Evolutionary conservation across 495 filamentous ascomycete species (phyloP).

Genomic region (Penicillium fimorum): DNA sequence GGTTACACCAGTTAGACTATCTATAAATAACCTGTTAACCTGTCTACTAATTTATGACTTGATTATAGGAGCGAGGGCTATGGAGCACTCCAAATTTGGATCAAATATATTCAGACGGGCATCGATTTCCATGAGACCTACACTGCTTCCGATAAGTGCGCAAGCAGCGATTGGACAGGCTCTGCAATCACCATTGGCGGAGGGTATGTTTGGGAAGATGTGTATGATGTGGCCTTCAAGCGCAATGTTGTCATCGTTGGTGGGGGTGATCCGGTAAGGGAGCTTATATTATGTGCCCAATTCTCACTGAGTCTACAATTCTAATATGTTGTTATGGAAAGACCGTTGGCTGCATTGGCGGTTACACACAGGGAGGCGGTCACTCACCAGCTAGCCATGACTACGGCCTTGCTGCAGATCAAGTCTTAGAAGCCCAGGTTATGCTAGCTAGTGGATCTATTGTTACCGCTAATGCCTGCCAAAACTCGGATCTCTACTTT

Average conservation of each 20-base stretch:
- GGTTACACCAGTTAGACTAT: constrained; percentile 33
- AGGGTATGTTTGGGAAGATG: constrained; percentile 38
- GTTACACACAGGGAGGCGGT: constrained; percentile 39
- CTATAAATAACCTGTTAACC: constrained; percentile 27
- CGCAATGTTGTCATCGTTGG: constrained; percentile 35
- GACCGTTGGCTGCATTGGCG: constrained; percentile 39
- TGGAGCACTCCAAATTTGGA: constrained; percentile 40
- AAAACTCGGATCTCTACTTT: constrained; percentile 57
- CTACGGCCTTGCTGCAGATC: constrained; percentile 39
- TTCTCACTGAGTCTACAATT: neutral
- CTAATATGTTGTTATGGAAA: constrained; percentile 13
- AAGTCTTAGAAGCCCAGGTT: constrained; percentile 42
- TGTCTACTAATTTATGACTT: neutral
- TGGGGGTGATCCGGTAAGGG: constrained; percentile 32
- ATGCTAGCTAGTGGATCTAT: constrained; percentile 52
- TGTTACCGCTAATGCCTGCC: constrained; percentile 45
- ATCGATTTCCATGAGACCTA: constrained; percentile 29
- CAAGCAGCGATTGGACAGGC: constrained; percentile 27
- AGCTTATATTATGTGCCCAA: neutral
- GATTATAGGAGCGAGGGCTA: constrained; percentile 32
- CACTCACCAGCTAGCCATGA: constrained; percentile 29
- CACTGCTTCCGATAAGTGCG: constrained; percentile 16
- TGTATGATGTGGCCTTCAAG: constrained; percentile 27
- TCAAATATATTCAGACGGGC: constrained; percentile 33
- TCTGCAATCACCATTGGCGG: constrained; percentile 36